These are phyloP conservation scores for Cucurbitaria berberidis DNA, from an alignment of 2,329 filamentous ascomycete species.

Conservation along the genomic window DNA sequence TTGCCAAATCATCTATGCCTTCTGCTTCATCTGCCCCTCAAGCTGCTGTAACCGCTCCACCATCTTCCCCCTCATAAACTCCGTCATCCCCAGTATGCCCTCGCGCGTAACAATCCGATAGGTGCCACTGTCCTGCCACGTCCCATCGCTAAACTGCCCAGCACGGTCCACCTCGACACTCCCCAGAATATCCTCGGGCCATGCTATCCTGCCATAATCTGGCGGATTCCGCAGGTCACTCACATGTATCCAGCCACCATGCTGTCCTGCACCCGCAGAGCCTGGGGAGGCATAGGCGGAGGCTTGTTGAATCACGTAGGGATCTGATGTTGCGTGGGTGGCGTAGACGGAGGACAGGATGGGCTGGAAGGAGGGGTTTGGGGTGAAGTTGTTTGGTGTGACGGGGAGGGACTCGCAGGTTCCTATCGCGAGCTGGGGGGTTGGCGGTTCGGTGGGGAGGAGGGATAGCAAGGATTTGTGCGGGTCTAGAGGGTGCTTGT, in stretches of 20 bases:
- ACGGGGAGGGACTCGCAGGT: slow-evolving; percentile 61
- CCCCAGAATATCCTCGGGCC: slow-evolving; percentile 71
- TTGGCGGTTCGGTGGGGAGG: slow-evolving; percentile 61
- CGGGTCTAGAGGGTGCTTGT: slow-evolving; percentile 51
- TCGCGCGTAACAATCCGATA: slow-evolving; percentile 66
- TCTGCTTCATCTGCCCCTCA: slow-evolving; percentile 27
- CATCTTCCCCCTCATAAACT: slow-evolving; percentile 31
- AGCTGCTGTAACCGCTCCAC: slow-evolving; percentile 25
- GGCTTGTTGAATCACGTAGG: slow-evolving; percentile 63
- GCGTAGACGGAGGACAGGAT: slow-evolving; percentile 64
- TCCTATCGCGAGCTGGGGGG: slow-evolving; percentile 61
- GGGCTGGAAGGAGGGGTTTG: slow-evolving; percentile 63
- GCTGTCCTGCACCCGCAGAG: slow-evolving; percentile 62
- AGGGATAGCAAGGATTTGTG: slow-evolving; percentile 60
- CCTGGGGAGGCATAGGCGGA: slow-evolving; percentile 65
- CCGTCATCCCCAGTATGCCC: slow-evolving; percentile 54
- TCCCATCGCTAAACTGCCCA: slow-evolving; percentile 64
- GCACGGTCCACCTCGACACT: slow-evolving; percentile 66
- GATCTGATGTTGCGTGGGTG: slow-evolving; percentile 62
- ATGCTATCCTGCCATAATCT: slow-evolving; percentile 68
- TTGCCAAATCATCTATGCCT: slow-evolving; percentile 2
- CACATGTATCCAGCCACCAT: slow-evolving; percentile 69
- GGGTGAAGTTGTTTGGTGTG: slow-evolving; percentile 61
- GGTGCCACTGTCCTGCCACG: slow-evolving; percentile 67
- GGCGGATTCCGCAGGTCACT: slow-evolving; percentile 65